Evolutionary conservation across 345 rosid species (phyloP).

Genomic region (Linum trigynum): DNA sequence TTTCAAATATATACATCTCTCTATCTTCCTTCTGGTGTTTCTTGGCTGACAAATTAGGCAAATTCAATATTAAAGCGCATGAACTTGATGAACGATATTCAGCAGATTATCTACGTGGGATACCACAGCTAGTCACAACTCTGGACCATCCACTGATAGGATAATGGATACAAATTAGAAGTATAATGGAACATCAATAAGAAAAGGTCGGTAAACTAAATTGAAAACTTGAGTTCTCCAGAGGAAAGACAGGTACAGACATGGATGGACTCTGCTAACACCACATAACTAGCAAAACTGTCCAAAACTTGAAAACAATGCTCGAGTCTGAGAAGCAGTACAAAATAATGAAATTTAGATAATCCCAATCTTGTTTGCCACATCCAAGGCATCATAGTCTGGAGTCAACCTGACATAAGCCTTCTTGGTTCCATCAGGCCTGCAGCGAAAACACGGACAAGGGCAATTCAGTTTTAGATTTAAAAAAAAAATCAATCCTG

Average conservation of each 20-base stretch:
- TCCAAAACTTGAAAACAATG: neutral
- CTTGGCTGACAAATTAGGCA: too few species aligned
- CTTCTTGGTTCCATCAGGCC: conserved; percentile 73
- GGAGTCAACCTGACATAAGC: conserved; percentile 56
- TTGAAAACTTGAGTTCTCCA: neutral
- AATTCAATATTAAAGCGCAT: too few species aligned
- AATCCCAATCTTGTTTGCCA: conserved; percentile 24
- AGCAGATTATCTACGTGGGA: too few species aligned
- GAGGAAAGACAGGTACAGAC: neutral
- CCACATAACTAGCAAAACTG: neutral
- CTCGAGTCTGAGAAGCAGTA: neutral
- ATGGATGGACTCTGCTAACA: neutral
- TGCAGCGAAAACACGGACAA: neutral
- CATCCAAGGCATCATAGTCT: conserved; percentile 10
- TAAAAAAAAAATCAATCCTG: neutral
- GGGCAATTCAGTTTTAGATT: too few species aligned
- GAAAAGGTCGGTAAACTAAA: neutral
- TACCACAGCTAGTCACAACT: too few species aligned
- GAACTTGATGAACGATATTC: too few species aligned
- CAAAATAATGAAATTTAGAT: conserved; percentile 6
- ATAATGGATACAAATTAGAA: neutral
- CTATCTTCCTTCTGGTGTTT: too few species aligned
- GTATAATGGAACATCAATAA: neutral
- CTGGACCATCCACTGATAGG: too few species aligned
- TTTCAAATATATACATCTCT: neutral